Base-by-base conservation (phyloP, 2,329 filamentous ascomycete genomes). In the Simplicillium sp. region DNA sequence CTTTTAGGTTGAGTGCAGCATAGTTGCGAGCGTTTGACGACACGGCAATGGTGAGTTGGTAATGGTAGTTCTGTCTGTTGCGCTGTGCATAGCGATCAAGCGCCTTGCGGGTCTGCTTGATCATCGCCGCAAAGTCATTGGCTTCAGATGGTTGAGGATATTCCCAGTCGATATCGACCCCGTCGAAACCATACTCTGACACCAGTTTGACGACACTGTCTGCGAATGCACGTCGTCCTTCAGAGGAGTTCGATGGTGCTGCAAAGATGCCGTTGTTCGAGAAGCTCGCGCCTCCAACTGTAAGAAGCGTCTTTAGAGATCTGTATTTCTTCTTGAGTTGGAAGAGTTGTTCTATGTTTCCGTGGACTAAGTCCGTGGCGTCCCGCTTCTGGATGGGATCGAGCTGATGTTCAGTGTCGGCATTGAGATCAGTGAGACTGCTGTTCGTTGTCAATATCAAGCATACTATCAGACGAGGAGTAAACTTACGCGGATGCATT, bases 281-380 rank as follows among this genome's bases (percentile, higher is more conserved):
- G 61, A 86, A 92, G 0, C 84, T 88, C 84, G 84, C 94, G 25
- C 88, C 87, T 37, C 88, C 88, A 48, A 95, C 87, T 36, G 78
- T 84, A 3, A 94, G 71, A 16, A 94, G 67, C 2, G 83, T 71
- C 56, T 94, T 94, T 40, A 94, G 60, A 36, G 86, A 75, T 13
- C 87, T 80, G 58, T 94, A 81, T 43, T 70, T 60, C 58, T 89
- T 80, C 64, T 94, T 94, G 35, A 87, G 67, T 7, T 85, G 64
- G 56, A 76, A 87, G 1, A 94, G 68, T 54, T 94, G 85, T 64
- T 92, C 92, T 39, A 87, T 60, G 55, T 80, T 84, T 32, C 88
- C 88, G 50, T 90, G 90, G 36, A 83, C 76, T 54, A 25, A 6
- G 20, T 94, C 20, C 9, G 5, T 25, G 20, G 20, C 20, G 20